phyloP scores from a whole-genome alignment of 768 basidiomycete species.

The Goffeauzyma gilvescens region DNA sequence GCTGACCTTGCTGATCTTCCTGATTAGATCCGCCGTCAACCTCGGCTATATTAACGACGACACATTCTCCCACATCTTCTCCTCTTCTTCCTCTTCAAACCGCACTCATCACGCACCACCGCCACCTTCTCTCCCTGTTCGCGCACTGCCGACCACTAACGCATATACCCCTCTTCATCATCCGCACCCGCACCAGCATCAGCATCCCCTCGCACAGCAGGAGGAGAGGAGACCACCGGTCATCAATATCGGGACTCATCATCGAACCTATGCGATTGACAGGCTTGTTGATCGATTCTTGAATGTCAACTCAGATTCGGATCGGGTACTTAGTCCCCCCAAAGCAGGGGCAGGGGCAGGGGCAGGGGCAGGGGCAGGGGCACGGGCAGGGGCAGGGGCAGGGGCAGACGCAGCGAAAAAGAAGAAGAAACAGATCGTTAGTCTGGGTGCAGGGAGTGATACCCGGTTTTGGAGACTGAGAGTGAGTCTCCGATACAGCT shows the following conservation, averaged over 20 bases:
- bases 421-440: slow-evolving; percentile 65
- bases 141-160: neutral
- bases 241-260: slow-evolving; percentile 87
- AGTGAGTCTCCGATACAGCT: slow-evolving; percentile 39
- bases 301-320: too few species aligned
- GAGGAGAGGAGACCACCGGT: slow-evolving; percentile 43
- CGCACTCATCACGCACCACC: too few species aligned
- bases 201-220: neutral
- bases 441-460: slow-evolving; percentile 86
- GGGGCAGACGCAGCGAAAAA: slow-evolving; percentile 32
- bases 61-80: slow-evolving; percentile 48
- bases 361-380: too few species aligned
- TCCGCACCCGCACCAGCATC: slow-evolving; percentile 27
- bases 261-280: slow-evolving; percentile 65
- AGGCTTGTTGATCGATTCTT: slow-evolving; percentile 52
- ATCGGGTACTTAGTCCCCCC: too few species aligned
- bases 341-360: too few species aligned
- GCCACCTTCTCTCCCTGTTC: too few species aligned
- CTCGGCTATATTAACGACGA: slow-evolving; percentile 66
- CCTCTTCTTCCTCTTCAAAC: slow-evolving; percentile 46
- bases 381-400: too few species aligned
- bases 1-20: too few species aligned
- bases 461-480: slow-evolving; percentile 80
- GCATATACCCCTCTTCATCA: neutral
- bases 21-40: slow-evolving; percentile 47